Evolutionary conservation across 306 rosid species (phyloP).

Genomic region (Hippophae tibetana): DNA sequence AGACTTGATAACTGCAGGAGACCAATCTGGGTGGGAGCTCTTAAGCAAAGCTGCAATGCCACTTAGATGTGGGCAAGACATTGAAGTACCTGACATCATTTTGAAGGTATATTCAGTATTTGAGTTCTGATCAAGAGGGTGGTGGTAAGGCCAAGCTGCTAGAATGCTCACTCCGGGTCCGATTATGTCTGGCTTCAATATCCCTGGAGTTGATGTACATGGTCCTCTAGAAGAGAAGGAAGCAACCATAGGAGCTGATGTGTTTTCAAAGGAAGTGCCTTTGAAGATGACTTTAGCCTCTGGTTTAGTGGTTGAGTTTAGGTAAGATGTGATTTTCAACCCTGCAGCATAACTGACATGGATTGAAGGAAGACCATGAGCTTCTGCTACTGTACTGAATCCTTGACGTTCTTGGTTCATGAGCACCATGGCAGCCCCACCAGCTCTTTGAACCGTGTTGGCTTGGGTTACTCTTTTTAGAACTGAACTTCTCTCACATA

Average conservation of each 20-base stretch:
- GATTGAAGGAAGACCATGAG: conserved; percentile 33
- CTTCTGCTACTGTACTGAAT: conserved; percentile 18
- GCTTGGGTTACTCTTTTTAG: conserved; percentile 1
- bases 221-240: conserved; percentile 53
- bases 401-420: conserved; percentile 8
- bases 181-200: conserved; percentile 46
- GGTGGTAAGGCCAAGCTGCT: conserved; percentile 33
- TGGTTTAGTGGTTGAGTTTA: conserved; percentile 26
- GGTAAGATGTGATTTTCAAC: conserved; percentile 23
- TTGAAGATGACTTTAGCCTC: conserved; percentile 21
- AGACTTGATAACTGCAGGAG: conserved; percentile 52
- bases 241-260: conserved; percentile 27
- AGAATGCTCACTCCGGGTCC: conserved; percentile 49
- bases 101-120: conserved; percentile 1
- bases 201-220: conserved; percentile 32
- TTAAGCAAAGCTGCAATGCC: conserved; percentile 48
- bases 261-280: background rate
- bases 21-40: conserved; percentile 57
- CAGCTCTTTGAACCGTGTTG: conserved; percentile 27
- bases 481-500: conserved; percentile 31
- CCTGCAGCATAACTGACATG: conserved; percentile 32
- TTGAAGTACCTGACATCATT: conserved; percentile 35
- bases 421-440: conserved; percentile 43
- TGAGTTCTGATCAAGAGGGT: background rate
- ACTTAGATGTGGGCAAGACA: conserved; percentile 51